These are phyloP conservation scores for Boletus insuetus DNA, from an alignment of 768 basidiomycete genomes.

Conservation along the genomic window DNA sequence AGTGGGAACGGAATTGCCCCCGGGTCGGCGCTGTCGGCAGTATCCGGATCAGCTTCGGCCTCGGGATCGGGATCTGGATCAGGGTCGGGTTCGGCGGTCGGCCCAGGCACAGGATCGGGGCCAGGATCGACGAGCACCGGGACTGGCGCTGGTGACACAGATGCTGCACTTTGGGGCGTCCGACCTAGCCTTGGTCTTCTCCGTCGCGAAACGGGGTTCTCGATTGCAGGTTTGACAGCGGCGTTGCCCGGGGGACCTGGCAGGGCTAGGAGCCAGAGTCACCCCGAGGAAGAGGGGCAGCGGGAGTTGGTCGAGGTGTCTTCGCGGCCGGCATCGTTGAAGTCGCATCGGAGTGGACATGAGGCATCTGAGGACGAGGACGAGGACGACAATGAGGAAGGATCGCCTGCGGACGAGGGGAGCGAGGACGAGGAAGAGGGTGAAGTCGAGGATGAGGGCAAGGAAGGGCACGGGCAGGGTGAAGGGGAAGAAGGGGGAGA, in stretches of 20 bases:
- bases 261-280: neutral
- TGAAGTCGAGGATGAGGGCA: slow-evolving; percentile 28
- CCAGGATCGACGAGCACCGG: neutral
- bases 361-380: slow-evolving; percentile 22
- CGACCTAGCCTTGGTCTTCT: slow-evolving; percentile 63
- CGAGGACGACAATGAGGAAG: slow-evolving; percentile 2
- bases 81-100: neutral
- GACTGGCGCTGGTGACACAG: neutral
- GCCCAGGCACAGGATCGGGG: neutral
- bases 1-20: neutral
- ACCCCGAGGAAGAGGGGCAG: slow-evolving; percentile 39
- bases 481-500: slow-evolving; percentile 21
- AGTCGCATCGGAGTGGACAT: slow-evolving; percentile 21
- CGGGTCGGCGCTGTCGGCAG: neutral
- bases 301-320: slow-evolving; percentile 54
- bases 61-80: neutral
- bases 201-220: slow-evolving; percentile 75
- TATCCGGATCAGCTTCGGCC: neutral
- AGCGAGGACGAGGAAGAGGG: slow-evolving; percentile 17
- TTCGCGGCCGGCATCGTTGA: slow-evolving; percentile 47
- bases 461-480: neutral
- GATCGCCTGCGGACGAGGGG: neutral
- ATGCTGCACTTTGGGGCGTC: slow-evolving; percentile 27
- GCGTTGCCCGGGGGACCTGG: slow-evolving; percentile 47
- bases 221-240: slow-evolving; percentile 74